Conservation (phyloP, 2,329 filamentous ascomycete species). For the Ciborinia camelliae region DNA sequence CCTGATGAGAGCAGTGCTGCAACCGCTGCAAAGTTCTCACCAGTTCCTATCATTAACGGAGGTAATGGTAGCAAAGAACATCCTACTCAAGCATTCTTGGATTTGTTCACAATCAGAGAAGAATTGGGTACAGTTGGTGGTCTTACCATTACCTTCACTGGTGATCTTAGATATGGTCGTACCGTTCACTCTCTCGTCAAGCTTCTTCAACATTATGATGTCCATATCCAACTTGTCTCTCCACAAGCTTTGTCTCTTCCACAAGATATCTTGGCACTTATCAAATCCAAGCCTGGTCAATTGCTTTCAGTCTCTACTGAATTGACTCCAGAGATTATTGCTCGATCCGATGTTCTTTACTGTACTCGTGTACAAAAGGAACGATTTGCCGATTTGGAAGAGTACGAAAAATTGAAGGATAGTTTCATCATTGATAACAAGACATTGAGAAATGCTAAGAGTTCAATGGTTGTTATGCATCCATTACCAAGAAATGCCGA, state of each 20-base stretch:
- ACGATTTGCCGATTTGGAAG: constrained; percentile 75
- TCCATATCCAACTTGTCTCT: constrained; percentile 86
- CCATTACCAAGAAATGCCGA: constrained; percentile 91
- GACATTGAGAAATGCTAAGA: constrained; percentile 87
- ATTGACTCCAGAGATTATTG: constrained; percentile 83
- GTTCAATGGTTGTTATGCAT: constrained; percentile 91
- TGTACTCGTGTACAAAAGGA: constrained; percentile 97
- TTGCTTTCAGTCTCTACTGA: constrained; percentile 71
- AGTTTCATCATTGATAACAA: constrained; percentile 86
- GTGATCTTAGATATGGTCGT: constrained; percentile 88
- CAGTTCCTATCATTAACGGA: constrained; percentile 92
- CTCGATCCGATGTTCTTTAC: constrained; percentile 87
- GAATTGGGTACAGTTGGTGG: constrained; percentile 94
- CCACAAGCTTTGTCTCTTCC: constrained; percentile 78
- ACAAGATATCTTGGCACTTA: constrained; percentile 65
- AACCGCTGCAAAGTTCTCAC: constrained; percentile 79
- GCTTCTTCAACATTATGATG: constrained; percentile 91
- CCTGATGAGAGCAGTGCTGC: constrained; percentile 78
- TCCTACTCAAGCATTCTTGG: constrained; percentile 94
- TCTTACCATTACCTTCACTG: constrained; percentile 91
- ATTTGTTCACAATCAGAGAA: constrained; percentile 97
- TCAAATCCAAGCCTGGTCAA: constrained; percentile 68
- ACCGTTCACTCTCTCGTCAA: constrained; percentile 95
- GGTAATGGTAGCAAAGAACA: constrained; percentile 96
- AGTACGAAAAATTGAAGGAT: constrained; percentile 86